Evolutionary conservation across 2,329 filamentous ascomycete genomes (phyloP), one percentile per base, ranked within the genome.

Genomic region (Teratosphaeria zuluensis): DNA sequence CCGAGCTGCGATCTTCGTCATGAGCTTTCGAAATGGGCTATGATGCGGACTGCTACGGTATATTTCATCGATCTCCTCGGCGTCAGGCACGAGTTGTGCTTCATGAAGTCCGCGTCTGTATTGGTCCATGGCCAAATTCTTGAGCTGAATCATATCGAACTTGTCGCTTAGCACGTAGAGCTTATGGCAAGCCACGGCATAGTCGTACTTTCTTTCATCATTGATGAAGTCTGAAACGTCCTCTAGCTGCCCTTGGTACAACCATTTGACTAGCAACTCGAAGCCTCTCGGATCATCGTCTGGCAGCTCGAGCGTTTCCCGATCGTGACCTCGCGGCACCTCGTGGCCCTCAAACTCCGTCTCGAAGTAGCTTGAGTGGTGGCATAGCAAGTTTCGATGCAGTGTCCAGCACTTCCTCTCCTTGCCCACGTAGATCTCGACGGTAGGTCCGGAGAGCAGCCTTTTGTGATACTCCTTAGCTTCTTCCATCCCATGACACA

Each of bases 191-290:
- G 74, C 76, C 46, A 79, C 78, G 7, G 80, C 80, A 62, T 81
- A 77, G 14, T 80, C 77, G 73, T 81, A 82, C 67, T 81, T 80
- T 60, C 76, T 73, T 53, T 76, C 74, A 8, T 53, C 52, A 32
- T 77, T 72, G 57, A 75, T 70, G 11, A 80, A 69, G 53, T 75
- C 70, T 4, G 75, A 76, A 21, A 78, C 75, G 61, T 81, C 76
- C 60, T 81, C 78, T 53, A 81, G 74, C 52, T 71, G 75, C 56
- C 80, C 80, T 66, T 81, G 80, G 58, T 82, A 82, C 8, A 82
- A 72, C 79, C 79, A 82, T 68, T 81, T 81, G 5, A 81, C 78
- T 16, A 82, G 73, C 59, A 81, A 67, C 66, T 81, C 78, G 63
- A 81, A 82, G 28, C 79, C 80, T 7, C 70, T 69, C 3, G 80